Base-by-base conservation (phyloP, 768 basidiomycete species). In the Lactifluus subvellereus region DNA sequence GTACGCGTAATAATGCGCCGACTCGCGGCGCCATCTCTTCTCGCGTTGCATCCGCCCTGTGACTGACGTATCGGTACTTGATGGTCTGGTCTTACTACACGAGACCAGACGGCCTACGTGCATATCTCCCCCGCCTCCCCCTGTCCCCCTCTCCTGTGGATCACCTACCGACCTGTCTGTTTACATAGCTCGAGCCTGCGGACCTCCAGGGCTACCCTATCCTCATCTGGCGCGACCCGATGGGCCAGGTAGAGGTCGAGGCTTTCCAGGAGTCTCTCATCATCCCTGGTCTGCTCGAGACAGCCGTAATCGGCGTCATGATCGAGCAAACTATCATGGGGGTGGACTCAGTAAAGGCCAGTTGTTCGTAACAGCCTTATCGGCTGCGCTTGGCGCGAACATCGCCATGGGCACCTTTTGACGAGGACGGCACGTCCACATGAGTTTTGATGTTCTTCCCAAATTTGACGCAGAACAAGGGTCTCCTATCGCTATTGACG, bases 231-330 rank as follows among this genome's bases (percentile, higher is more conserved):
- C 54, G 49, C 16, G 52, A 66, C 18, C 10, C 20, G 33, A 52
- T 32, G 8, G 40, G 27, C 38, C 43, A 27, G 8, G 40, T 47
- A 40, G 40, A 62, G 35, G 7, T 62, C 38, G 61, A 66, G 27
- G 57, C 48, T n/a, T 62, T 57, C 47, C 48, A 59, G 38, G 65
- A 51, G 16, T 11, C 48, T 5, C 57, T 62, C 45, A 52, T 58
- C 47, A 33, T 59, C 42, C 45, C 61, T 6, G 58, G 43, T 16
- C 48, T 57, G 53, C 35, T 64, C 38, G 62, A 62, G 55, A 52
- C 33, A 30, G 52, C 72, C 33, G 72, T 66, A 38, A 51, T 67
- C 59, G 49, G 57, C 66, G 67, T 68, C 45, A 59, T 65, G 50
- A 16, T 57, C 9, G 62, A 54, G 50, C 59, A 43, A 67, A 71